Conservation (phyloP, 2,329 filamentous ascomycete genomes). For the Xylariaceae sp. region DNA sequence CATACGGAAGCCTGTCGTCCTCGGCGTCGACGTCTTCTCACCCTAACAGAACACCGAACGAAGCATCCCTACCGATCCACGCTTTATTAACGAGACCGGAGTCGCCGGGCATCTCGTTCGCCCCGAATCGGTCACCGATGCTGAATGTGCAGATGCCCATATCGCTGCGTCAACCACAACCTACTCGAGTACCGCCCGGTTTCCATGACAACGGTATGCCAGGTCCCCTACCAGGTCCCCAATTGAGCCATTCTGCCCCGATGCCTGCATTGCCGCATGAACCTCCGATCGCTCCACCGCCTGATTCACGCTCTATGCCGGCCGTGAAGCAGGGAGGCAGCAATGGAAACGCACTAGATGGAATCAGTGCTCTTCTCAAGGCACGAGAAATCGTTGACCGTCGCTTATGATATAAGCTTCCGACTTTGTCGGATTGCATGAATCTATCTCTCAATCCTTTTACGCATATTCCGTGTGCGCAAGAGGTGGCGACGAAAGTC, state of each 20-base stretch:
- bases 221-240: constrained; percentile 15
- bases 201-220: constrained; percentile 19
- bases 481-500: no score
- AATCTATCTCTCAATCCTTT: no score
- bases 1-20: constrained; percentile 34
- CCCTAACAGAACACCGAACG: constrained; percentile 43
- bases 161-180: constrained; percentile 18
- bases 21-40: constrained; percentile 37
- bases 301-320: constrained; percentile 13
- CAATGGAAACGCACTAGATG: constrained; percentile 41
- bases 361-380: constrained; percentile 53
- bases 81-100: constrained; percentile 42
- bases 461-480: no score
- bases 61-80: constrained; percentile 51
- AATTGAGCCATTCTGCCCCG: constrained; percentile 10
- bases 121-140: constrained; percentile 8
- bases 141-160: constrained; percentile 21
- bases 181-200: constrained; percentile 11
- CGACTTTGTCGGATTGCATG: neutral
- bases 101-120: constrained; percentile 19
- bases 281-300: constrained; percentile 8
- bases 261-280: constrained; percentile 5
- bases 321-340: constrained; percentile 12
- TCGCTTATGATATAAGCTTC: constrained; percentile 22
- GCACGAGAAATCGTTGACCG: constrained; percentile 56